Evolutionary conservation across 1,284 basidiomycete genomes (phyloP).

Genomic region (Tilletia walkeri): DNA sequence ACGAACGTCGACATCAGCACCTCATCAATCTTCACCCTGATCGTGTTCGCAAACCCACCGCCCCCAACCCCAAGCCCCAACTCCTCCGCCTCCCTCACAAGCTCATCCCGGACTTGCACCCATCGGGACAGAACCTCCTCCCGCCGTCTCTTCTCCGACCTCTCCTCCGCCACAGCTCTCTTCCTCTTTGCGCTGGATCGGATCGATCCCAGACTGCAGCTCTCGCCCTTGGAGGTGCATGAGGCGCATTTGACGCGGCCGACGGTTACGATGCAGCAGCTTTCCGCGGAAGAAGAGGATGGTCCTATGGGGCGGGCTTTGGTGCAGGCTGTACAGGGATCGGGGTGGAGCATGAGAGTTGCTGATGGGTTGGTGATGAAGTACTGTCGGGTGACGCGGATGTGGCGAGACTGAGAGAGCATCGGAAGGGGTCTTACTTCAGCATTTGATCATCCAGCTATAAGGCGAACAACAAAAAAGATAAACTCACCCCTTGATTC

Average conservation of each 20-base stretch:
- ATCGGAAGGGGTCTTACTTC: too few species aligned
- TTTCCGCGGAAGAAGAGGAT: too few species aligned
- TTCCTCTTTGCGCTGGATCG: neutral
- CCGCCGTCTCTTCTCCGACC: neutral
- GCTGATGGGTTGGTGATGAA: neutral
- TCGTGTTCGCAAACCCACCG: neutral
- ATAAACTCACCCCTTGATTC: neutral
- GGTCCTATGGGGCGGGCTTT: too few species aligned
- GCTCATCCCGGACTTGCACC: neutral
- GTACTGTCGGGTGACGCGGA: neutral
- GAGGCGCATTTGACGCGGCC: conserved; percentile 9
- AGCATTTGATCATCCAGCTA: too few species aligned
- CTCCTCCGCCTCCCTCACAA: neutral
- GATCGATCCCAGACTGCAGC: neutral
- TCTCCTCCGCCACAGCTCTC: neutral
- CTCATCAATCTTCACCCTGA: neutral
- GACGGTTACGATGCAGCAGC: neutral
- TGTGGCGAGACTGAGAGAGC: conserved; percentile 1
- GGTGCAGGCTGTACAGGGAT: too few species aligned
- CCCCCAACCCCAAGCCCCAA: neutral
- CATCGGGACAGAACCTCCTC: neutral
- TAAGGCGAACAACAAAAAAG: neutral
- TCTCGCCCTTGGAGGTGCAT: conserved; percentile 4
- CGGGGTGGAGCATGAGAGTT: neutral
- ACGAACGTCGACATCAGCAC: neutral